Percentiles rank a stretch among this genome's conserved stretches.
Evolutionary conservation across 805 yeast genomes (phyloP).

Genomic region (Candida jianshihensis): DNA sequence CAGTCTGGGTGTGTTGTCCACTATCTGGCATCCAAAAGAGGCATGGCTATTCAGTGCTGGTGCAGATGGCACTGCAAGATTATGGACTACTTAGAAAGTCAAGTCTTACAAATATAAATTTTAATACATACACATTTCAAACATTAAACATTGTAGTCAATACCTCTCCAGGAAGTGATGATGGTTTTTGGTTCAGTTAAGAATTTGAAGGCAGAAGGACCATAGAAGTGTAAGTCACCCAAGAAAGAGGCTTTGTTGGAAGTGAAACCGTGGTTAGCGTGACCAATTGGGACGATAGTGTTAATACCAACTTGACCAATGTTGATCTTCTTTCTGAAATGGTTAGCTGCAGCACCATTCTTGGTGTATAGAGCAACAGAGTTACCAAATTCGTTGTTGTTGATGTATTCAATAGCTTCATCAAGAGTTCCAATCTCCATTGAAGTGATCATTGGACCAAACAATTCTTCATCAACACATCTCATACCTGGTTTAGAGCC

Average conservation of each 20-base stretch:
- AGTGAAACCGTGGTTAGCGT: constrained; percentile 77
- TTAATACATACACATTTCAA: not conserved
- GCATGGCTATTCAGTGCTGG: constrained; percentile 98
- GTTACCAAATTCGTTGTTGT: constrained; percentile 56
- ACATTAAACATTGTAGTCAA: constrained; percentile 10
- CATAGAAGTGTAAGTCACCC: constrained; percentile 78
- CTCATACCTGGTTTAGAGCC: constrained; percentile 61
- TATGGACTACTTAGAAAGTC: constrained; percentile 75
- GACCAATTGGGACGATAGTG: constrained; percentile 75
- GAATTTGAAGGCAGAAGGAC: constrained; percentile 65
- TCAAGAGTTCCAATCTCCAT: constrained; percentile 58
- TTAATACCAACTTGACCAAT: constrained; percentile 76
- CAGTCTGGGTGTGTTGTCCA: constrained; percentile 80
- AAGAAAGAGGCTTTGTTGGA: constrained; percentile 73
- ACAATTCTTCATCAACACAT: constrained; percentile 68
- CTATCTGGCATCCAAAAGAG: constrained; percentile 95
- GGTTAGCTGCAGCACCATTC: constrained; percentile 62
- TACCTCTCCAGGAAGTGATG: constrained; percentile 55
- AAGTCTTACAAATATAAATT: not conserved
- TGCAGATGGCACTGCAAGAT: constrained; percentile 91
- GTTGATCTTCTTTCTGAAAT: constrained; percentile 57
- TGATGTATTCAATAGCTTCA: constrained; percentile 59
- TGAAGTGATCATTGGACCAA: constrained; percentile 67
- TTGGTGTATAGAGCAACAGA: constrained; percentile 67
- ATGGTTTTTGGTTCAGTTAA: constrained; percentile 74